These are phyloP conservation scores for Neopestalotiopsis sp. DNA, from an alignment of 2,329 filamentous ascomycete genomes.

Conservation along the genomic window DNA sequence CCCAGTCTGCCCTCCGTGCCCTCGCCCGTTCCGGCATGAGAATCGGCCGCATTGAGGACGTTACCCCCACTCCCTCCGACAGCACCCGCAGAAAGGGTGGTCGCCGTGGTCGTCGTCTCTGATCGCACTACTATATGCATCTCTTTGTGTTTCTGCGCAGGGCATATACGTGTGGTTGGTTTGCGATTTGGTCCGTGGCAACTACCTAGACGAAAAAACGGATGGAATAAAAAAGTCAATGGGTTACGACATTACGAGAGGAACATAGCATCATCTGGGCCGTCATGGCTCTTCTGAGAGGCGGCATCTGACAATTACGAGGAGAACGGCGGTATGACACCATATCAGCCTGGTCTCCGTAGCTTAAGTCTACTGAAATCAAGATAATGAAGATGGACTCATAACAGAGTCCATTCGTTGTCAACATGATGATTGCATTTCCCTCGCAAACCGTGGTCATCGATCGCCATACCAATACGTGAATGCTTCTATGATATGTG, in stretches of 20 bases:
- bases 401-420: conserved; percentile 21
- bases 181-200: conserved; percentile 27
- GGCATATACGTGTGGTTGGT: background rate
- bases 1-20: conserved; percentile 98
- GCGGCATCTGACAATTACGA: conserved; percentile 70
- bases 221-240: conserved; percentile 4
- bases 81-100: conserved; percentile 99
- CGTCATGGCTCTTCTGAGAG: conserved; percentile 51
- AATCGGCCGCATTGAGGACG: conserved; percentile 99
- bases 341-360: conserved; percentile 22
- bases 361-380: conserved; percentile 23
- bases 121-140: conserved; percentile 51
- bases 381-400: conserved; percentile 24
- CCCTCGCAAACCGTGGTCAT: conserved; percentile 8
- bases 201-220: conserved; percentile 33
- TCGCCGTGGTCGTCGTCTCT: conserved; percentile 99
- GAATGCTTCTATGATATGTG: background rate
- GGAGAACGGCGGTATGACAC: conserved; percentile 64
- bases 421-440: conserved; percentile 20
- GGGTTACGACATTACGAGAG: conserved; percentile 17
- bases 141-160: conserved; percentile 14
- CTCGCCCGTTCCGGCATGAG: conserved; percentile 99
- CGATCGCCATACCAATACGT: background rate
- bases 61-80: conserved; percentile 98
- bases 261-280: conserved; percentile 46